Conservation (phyloP, 805 yeast species). For the Kodamaea hsintzibuensis region DNA sequence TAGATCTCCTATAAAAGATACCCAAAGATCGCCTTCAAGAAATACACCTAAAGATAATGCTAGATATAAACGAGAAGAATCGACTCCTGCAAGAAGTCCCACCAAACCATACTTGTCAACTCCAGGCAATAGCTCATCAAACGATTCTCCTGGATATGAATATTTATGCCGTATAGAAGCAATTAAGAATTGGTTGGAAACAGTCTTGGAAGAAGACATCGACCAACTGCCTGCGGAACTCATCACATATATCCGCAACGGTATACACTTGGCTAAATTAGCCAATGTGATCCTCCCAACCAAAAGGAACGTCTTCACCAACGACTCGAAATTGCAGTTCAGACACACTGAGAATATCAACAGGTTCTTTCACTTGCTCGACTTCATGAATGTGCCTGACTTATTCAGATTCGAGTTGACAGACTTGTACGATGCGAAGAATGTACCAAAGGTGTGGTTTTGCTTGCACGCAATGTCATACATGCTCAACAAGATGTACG, state of each 20-base stretch:
- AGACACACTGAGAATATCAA: conserved; percentile 93
- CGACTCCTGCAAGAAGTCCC: conserved; percentile 5
- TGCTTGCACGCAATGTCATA: conserved; percentile 87
- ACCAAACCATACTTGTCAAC: conserved; percentile 25
- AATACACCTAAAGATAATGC: background rate
- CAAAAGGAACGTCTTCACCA: conserved; percentile 54
- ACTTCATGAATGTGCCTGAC: conserved; percentile 75
- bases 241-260: conserved; percentile 73
- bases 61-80: background rate
- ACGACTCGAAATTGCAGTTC: conserved; percentile 65
- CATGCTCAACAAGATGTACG: conserved; percentile 58
- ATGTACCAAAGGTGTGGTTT: conserved; percentile 90
- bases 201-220: conserved; percentile 56
- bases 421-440: conserved; percentile 88
- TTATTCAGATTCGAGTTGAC: conserved; percentile 88
- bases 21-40: background rate
- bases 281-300: conserved; percentile 72
- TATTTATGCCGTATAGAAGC: conserved; percentile 79
- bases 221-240: conserved; percentile 57
- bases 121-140: conserved; percentile 29
- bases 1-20: conserved; percentile 1
- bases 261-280: conserved; percentile 79
- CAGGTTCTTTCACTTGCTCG: conserved; percentile 70
- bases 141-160: conserved; percentile 56
- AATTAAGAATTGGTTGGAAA: conserved; percentile 79